Evolutionary conservation across 495 filamentous ascomycete species (phyloP), one percentile per base, ranked within the genome.

Genomic region (Aspergillus baeticus): DNA sequence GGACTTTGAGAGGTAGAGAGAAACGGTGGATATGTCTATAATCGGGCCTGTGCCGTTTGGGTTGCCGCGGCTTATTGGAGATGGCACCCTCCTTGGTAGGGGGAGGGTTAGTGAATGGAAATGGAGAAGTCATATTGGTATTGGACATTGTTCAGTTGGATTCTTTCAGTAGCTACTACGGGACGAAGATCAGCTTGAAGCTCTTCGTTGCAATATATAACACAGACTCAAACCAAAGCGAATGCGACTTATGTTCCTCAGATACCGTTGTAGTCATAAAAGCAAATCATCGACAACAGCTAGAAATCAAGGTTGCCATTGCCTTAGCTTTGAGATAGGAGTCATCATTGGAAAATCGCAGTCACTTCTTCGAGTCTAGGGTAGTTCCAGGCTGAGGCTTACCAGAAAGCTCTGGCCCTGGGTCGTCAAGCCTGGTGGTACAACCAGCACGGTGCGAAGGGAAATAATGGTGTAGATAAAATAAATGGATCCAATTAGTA

Each of bases 201-300:
- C 53, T 63, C 64, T 62, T 63, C 55, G 23, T 62, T 63, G 59
- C 58, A 43, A 54, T 26, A 17, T 47, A 45, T 15, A n/a, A 46
- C 18, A 22, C 26, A 20, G 34, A 43, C 41, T 22, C 23, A 22
- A 54, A 45, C 21, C 22, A 52, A 48, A 59, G 55, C 36, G 50
- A 31, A 17, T 53, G 37, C 46, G 35, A 36, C 42, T 45, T 61
- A 53, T 61, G 75, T 74, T 79, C 80, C 83, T 96, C 92, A 96
- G 92, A 96, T 96, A 96, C 92, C 92, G 92, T 96, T 95, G 92
- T 96, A 96, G 92, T 96, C 91, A 82, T 68, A 72, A 69, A 69
- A 71, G 79, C 83, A 76, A 29, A 29, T 81, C 91, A 96, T 78
- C 66, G 88, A 82, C 77, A 77, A 83, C 82, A 78, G 75, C 84